Evolutionary conservation across 2,329 filamentous ascomycete species (phyloP).

Genomic region (Trichophyton verrucosum): DNA sequence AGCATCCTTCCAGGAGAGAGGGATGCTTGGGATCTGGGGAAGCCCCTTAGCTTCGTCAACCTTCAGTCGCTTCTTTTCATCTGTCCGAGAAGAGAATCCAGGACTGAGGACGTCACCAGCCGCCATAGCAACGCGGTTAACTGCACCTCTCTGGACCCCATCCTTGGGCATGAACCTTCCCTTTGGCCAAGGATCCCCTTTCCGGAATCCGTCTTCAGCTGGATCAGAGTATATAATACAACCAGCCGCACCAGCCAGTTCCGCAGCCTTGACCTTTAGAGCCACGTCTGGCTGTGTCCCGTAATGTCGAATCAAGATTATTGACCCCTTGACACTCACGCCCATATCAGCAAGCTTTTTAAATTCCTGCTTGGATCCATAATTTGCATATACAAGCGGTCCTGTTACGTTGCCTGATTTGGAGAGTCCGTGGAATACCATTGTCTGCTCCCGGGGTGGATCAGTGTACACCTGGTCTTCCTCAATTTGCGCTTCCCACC

Average conservation of each 20-base stretch:
- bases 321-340: conserved; percentile 62
- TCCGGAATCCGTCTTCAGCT: conserved; percentile 64
- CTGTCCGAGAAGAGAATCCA: conserved; percentile 52
- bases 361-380: conserved; percentile 77
- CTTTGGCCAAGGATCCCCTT: conserved; percentile 59
- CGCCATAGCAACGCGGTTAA: conserved; percentile 69
- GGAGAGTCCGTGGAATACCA: conserved; percentile 78
- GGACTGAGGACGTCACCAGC: conserved; percentile 87
- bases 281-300: conserved; percentile 60
- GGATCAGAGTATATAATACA: conserved; percentile 92
- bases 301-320: conserved; percentile 71
- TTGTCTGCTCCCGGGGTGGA: conserved; percentile 54
- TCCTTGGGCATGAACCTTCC: conserved; percentile 71
- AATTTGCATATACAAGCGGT: conserved; percentile 83
- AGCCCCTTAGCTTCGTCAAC: conserved; percentile 60
- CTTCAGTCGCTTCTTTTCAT: conserved; percentile 48
- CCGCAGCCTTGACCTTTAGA: conserved; percentile 80
- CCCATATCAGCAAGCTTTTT: conserved; percentile 56
- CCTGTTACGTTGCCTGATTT: conserved; percentile 76
- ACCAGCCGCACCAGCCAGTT: conserved; percentile 71
- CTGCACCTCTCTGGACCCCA: conserved; percentile 69
- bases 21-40: conserved; percentile 75
- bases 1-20: conserved; percentile 80
- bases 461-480: conserved; percentile 61
- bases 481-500: conserved; percentile 73